A percentile compares a stretch with the other conserved stretches of the same genome.
phyloP scores from a whole-genome alignment of 805 yeast species.

The Candida ficus region DNA sequence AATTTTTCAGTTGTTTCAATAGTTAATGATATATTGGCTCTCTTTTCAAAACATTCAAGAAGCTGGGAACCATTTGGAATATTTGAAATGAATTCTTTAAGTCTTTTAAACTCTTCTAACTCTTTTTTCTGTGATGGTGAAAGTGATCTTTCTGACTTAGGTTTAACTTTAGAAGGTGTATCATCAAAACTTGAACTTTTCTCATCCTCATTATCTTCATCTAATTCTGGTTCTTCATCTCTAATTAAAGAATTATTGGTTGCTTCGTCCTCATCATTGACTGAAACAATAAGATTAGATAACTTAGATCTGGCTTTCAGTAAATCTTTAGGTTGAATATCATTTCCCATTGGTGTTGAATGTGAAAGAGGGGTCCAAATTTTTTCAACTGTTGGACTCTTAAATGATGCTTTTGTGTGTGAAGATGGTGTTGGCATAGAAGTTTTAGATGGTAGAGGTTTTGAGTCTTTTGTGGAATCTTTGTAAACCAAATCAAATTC shows the following conservation, averaged over 20 bases:
- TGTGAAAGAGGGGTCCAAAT: constrained; percentile 23
- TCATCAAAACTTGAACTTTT: constrained; percentile 10
- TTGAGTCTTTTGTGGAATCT: no score
- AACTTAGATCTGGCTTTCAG: constrained; percentile 21
- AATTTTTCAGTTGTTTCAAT: neutral
- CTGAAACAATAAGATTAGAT: constrained; percentile 18
- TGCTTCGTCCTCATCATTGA: constrained; percentile 10
- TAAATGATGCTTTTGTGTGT: neutral
- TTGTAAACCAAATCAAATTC: neutral
- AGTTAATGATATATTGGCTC: neutral
- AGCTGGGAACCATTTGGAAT: constrained; percentile 12
- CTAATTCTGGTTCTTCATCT: neutral
- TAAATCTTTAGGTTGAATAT: constrained; percentile 22
- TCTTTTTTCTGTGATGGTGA: constrained; percentile 6
- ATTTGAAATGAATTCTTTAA: constrained; percentile 12
- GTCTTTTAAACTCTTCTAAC: constrained; percentile 16
- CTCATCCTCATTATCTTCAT: constrained; percentile 10
- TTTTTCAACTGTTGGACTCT: constrained; percentile 15
- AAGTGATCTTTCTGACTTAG: neutral
- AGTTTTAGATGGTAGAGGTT: no score
- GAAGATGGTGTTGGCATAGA: no score
- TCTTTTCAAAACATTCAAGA: constrained; percentile 3
- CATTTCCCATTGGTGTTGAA: constrained; percentile 22
- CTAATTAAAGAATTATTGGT: neutral
- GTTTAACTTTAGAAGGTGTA: constrained; percentile 21